These are phyloP conservation scores for Punica granatum DNA, from an alignment of 345 rosid genomes.

Conservation along the genomic window DNA sequence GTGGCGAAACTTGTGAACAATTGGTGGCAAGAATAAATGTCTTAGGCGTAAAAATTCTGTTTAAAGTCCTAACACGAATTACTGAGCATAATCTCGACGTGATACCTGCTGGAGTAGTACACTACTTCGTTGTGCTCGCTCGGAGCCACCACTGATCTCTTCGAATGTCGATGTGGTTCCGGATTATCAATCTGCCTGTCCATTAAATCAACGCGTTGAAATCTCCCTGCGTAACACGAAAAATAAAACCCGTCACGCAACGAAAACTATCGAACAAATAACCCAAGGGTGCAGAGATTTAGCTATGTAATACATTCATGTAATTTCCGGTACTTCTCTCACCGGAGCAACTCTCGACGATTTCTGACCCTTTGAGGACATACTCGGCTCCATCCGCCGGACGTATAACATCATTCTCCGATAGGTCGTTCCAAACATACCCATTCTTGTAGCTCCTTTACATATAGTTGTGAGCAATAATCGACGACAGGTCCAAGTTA, in stretches of 20 bases:
- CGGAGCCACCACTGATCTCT: neutral
- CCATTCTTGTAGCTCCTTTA: constrained; percentile 86
- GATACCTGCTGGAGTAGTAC: neutral
- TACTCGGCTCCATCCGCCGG: constrained; percentile 77
- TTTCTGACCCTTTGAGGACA: constrained; percentile 92
- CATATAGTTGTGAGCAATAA: neutral
- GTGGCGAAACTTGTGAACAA: neutral
- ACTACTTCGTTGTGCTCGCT: neutral
- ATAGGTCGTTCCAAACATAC: constrained; percentile 90
- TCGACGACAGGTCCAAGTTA: no score
- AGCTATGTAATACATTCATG: no score
- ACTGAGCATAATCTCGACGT: no score
- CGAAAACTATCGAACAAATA: neutral
- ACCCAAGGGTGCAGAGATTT: neutral
- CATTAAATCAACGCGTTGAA: neutral
- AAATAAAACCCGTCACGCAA: neutral
- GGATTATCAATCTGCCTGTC: neutral
- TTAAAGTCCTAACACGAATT: neutral
- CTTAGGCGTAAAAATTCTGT: neutral
- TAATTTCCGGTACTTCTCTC: neutral
- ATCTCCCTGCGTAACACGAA: neutral
- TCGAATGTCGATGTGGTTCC: neutral
- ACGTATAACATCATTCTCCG: constrained; percentile 62
- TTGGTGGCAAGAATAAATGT: no score
- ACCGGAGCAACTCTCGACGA: constrained; percentile 42